Evolutionary conservation across 169 alveolate species (phyloP).

Genomic region (Plasmodium blacklocki): DNA sequence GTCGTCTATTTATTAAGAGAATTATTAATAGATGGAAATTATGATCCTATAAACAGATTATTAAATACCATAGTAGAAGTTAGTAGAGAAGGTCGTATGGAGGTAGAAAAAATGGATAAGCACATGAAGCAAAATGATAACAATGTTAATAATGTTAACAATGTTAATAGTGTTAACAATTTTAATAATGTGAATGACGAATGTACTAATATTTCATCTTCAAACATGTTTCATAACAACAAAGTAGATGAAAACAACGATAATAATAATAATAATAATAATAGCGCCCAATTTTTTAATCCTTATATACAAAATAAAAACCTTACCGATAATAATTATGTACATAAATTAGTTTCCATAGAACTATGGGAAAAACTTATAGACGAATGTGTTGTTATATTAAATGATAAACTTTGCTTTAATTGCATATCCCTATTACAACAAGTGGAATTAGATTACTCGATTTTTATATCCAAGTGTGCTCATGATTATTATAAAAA

Average conservation of each 20-base stretch:
- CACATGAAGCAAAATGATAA: not conserved
- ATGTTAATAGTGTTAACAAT: not conserved
- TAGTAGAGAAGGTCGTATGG: conserved; percentile 64
- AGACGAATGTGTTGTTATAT: conserved; percentile 67
- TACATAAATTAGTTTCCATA: conserved; percentile 66
- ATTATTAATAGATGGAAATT: conserved; percentile 72
- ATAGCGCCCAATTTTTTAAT: conserved; percentile 37
- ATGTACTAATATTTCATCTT: too few species aligned
- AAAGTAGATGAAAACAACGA: conserved; percentile 29
- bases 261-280: conserved; percentile 31
- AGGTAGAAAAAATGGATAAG: conserved; percentile 46
- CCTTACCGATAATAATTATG: conserved; percentile 35
- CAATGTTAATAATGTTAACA: not conserved
- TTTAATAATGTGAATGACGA: not conserved
- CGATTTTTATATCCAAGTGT: conserved; percentile 72
- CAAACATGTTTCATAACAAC: not conserved
- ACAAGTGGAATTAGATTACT: conserved; percentile 69
- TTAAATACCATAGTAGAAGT: conserved; percentile 64
- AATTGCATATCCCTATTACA: conserved; percentile 43
- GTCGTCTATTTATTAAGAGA: conserved; percentile 47
- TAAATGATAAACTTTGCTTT: conserved; percentile 59
- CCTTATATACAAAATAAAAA: conserved; percentile 58
- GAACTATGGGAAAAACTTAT: conserved; percentile 76
- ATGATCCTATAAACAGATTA: conserved; percentile 54
- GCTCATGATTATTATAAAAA: conserved; percentile 77